Evolutionary conservation across 1,284 basidiomycete species (phyloP).

Genomic region (Moesziomyces sp.): DNA sequence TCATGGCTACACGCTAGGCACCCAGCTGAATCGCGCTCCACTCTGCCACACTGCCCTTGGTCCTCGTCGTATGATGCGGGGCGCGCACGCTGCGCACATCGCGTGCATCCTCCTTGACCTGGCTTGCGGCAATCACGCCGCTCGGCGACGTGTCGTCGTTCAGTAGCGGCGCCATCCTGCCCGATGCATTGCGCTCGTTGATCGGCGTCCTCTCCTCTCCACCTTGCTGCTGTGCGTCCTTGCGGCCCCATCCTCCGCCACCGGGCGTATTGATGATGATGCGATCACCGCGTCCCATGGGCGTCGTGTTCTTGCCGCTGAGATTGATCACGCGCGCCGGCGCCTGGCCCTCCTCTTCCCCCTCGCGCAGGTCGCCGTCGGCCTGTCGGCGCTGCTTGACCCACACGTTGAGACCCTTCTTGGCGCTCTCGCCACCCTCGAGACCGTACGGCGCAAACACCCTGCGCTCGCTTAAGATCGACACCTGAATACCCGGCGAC

Average conservation of each 20-base stretch:
- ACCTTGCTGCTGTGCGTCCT: slow-evolving; percentile 1
- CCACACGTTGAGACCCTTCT: slow-evolving; percentile 87
- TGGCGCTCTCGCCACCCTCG: slow-evolving; percentile 82
- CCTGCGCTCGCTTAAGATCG: slow-evolving; percentile 86
- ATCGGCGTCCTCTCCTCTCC: slow-evolving; percentile 20
- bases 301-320: slow-evolving; percentile 86
- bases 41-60: slow-evolving; percentile 54
- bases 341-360: slow-evolving; percentile 52
- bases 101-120: slow-evolving; percentile 15
- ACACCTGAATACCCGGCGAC: slow-evolving; percentile 80
- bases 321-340: slow-evolving; percentile 80
- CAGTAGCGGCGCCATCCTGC: slow-evolving; percentile 42
- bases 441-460: slow-evolving; percentile 90
- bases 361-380: slow-evolving; percentile 74
- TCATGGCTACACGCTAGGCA: slow-evolving; percentile 19
- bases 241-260: slow-evolving; percentile 85
- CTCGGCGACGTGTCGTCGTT: slow-evolving; percentile 25
- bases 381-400: slow-evolving; percentile 78
- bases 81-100: slow-evolving; percentile 20
- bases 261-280: slow-evolving; percentile 89
- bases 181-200: slow-evolving; percentile 43
- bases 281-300: slow-evolving; percentile 85
- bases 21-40: slow-evolving; percentile 54
- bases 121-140: slow-evolving; percentile 28
- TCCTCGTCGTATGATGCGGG: slow-evolving; percentile 31